Evolutionary conservation across 208 protist genomes (phyloP).

Genomic region (Acanthamoeba sp.): DNA sequence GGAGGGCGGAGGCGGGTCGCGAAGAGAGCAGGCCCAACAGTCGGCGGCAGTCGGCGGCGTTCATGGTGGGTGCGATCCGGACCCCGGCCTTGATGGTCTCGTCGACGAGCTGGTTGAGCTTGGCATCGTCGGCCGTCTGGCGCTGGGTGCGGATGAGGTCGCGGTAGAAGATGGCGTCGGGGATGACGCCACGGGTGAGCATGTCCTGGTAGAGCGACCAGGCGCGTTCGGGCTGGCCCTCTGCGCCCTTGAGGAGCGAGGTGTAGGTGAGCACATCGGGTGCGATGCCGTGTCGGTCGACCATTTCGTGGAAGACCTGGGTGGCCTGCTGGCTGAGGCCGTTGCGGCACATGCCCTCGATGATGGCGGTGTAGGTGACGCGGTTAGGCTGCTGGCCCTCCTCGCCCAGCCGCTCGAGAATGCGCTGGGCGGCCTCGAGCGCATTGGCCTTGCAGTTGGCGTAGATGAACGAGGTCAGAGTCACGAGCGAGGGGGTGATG

Average conservation of each 20-base stretch:
- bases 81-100: background rate
- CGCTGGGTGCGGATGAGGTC: slow-evolving; percentile 13
- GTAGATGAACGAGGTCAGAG: slow-evolving; percentile 12
- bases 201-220: slow-evolving; percentile 37
- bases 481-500: background rate
- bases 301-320: background rate
- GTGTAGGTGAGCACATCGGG: slow-evolving; percentile 26
- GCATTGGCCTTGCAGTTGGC: slow-evolving; percentile 48
- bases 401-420: background rate
- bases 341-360: slow-evolving; percentile 16
- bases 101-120: slow-evolving; percentile 6
- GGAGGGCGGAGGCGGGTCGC: background rate
- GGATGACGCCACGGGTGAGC: background rate
- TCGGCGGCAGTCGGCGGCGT: background rate
- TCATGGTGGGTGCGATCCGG: background rate
- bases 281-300: slow-evolving; percentile 1
- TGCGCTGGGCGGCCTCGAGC: background rate
- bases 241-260: background rate
- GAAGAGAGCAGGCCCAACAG: background rate
- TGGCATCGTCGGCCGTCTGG: background rate
- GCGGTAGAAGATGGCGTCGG: slow-evolving; percentile 7
- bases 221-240: background rate
- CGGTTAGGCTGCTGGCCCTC: slow-evolving; percentile 14
- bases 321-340: background rate
- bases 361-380: slow-evolving; percentile 28